These are phyloP conservation scores for Auricularia heimuer DNA, from an alignment of 768 basidiomycete species.

Conservation along the genomic window DNA sequence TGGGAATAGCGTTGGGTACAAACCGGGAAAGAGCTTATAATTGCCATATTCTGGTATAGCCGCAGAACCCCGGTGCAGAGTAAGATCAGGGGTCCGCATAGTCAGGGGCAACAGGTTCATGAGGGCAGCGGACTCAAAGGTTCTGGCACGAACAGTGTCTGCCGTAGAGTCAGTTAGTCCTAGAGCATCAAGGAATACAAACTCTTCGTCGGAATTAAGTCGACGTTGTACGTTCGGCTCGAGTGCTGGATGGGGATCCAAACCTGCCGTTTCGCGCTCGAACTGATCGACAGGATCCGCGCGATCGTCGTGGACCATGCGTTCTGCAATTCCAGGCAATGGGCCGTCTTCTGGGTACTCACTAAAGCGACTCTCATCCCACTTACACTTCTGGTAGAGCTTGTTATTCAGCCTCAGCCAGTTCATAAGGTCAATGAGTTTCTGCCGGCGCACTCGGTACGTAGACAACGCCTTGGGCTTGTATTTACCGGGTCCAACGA, in stretches of 20 bases:
- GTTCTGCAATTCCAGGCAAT: background rate
- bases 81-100: slow-evolving; percentile 14
- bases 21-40: slow-evolving; percentile 20
- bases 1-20: slow-evolving; percentile 24
- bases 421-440: slow-evolving; percentile 17
- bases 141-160: slow-evolving; percentile 14
- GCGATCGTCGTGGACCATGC: slow-evolving; percentile 13
- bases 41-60: slow-evolving; percentile 24
- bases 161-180: slow-evolving; percentile 23
- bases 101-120: slow-evolving; percentile 12
- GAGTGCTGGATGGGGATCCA: slow-evolving; percentile 17
- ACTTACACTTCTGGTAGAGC: slow-evolving; percentile 17
- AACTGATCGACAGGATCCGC: slow-evolving; percentile 10
- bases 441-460: slow-evolving; percentile 12
- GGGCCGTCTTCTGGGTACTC: background rate
- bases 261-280: slow-evolving; percentile 20
- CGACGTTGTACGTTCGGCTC: background rate
- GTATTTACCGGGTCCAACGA: slow-evolving; percentile 20
- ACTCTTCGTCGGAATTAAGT: background rate
- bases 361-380: background rate
- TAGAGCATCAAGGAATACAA: slow-evolving; percentile 19
- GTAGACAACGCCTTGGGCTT: slow-evolving; percentile 12
- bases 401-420: slow-evolving; percentile 31
- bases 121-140: slow-evolving; percentile 18
- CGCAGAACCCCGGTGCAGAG: slow-evolving; percentile 13